A percentile compares a stretch with the other conserved stretches of the same genome.
Evolutionary conservation across 805 yeast species (phyloP).

Genomic region (Pichia thaimueangensis): DNA sequence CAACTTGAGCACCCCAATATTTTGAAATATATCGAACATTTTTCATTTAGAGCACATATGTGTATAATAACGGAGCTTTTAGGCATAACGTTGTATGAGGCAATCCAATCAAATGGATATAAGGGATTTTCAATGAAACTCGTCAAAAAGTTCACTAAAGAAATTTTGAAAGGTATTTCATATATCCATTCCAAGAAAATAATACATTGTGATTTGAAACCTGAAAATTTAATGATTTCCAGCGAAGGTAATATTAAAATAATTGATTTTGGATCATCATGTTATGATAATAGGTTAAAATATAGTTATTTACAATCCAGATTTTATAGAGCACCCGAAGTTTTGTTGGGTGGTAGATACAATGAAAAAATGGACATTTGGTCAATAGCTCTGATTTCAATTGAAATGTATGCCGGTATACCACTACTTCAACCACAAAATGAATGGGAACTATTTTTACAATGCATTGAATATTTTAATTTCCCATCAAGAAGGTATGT

Average conservation of each 20-base stretch:
- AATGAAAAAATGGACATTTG: slow-evolving; percentile 61
- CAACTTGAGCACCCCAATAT: slow-evolving; percentile 36
- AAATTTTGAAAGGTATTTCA: slow-evolving; percentile 53
- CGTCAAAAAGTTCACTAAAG: slow-evolving; percentile 41
- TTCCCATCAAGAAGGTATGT: slow-evolving; percentile 39
- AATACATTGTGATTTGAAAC: slow-evolving; percentile 83
- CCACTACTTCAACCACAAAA: slow-evolving; percentile 43
- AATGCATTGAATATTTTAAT: slow-evolving; percentile 38
- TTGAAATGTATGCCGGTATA: slow-evolving; percentile 66
- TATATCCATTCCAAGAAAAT: slow-evolving; percentile 51
- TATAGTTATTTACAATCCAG: slow-evolving; percentile 56
- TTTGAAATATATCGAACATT: slow-evolving; percentile 59
- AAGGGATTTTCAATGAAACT: slow-evolving; percentile 41
- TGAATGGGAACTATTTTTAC: slow-evolving; percentile 42
- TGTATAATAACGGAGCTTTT: slow-evolving; percentile 74
- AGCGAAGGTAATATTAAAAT: slow-evolving; percentile 40
- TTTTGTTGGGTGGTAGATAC: slow-evolving; percentile 60
- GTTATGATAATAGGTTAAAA: slow-evolving; percentile 37
- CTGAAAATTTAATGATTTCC: slow-evolving; percentile 54
- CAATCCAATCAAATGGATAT: slow-evolving; percentile 43
- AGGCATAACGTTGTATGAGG: slow-evolving; percentile 59
- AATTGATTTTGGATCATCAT: slow-evolving; percentile 77
- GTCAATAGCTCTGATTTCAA: slow-evolving; percentile 92
- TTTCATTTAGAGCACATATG: slow-evolving; percentile 74
- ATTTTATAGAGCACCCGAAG: slow-evolving; percentile 76